A percentile compares a stretch with the other conserved stretches of the same genome.
These are phyloP conservation scores for Colletotrichum sublineola DNA, from an alignment of 2,329 filamentous ascomycete genomes.

Conservation along the genomic window DNA sequence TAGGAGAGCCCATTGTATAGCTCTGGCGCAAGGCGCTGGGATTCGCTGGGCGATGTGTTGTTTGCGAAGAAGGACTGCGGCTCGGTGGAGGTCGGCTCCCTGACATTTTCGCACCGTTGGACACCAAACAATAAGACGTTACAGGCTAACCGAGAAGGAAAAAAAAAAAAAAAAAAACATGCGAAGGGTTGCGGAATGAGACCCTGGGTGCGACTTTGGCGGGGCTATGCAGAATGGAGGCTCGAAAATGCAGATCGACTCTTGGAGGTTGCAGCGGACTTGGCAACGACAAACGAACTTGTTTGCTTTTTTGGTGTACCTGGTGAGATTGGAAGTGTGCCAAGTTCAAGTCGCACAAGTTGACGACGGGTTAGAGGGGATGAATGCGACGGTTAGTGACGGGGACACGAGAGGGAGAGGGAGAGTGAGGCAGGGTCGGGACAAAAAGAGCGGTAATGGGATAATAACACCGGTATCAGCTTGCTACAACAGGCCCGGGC, in stretches of 20 bases:
- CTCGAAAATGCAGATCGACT: not conserved
- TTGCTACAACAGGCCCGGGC: slow-evolving; percentile 20
- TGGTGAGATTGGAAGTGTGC: slow-evolving; percentile 5
- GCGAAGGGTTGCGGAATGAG: slow-evolving; percentile 15
- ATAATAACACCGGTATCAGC: slow-evolving; percentile 26
- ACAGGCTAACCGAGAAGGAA: slow-evolving; percentile 7
- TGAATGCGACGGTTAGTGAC: slow-evolving; percentile 18
- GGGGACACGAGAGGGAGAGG: not conserved
- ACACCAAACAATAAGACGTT: slow-evolving; percentile 20
- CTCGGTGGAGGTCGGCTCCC: slow-evolving; percentile 36
- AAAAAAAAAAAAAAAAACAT: not conserved
- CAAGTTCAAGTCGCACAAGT: slow-evolving; percentile 9
- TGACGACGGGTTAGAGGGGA: slow-evolving; percentile 5
- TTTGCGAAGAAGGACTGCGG: slow-evolving; percentile 37
- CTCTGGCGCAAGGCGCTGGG: slow-evolving; percentile 63
- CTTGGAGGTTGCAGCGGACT: not conserved
- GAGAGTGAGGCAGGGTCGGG: not conserved
- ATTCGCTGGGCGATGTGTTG: slow-evolving; percentile 56
- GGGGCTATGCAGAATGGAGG: slow-evolving; percentile 19
- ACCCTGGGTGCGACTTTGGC: slow-evolving; percentile 16
- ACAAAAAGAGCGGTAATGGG: slow-evolving; percentile 34
- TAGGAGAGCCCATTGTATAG: slow-evolving; percentile 49
- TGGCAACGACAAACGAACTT: not conserved
- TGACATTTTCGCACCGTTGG: slow-evolving; percentile 35
- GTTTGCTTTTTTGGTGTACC: slow-evolving; percentile 1